phyloP scores from a whole-genome alignment of 345 rosid species.

The Rhizophora mangle region DNA sequence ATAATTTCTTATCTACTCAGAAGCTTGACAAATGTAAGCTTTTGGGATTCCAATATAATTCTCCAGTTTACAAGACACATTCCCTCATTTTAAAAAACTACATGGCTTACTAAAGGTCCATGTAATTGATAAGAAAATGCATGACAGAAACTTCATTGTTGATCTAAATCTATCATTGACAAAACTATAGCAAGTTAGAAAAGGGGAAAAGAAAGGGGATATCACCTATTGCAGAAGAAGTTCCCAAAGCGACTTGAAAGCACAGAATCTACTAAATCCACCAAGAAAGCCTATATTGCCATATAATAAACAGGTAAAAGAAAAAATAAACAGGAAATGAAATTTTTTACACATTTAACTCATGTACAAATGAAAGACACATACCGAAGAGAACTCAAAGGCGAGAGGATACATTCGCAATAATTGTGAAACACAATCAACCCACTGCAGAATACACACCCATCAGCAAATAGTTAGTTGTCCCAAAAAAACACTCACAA shows the following conservation, averaged over 20 bases:
- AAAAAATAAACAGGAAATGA: conserved; percentile 8
- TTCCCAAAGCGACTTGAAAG: conserved; percentile 95
- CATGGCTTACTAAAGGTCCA: too few relatives aligned
- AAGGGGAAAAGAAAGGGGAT: neutral
- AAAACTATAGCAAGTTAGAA: neutral
- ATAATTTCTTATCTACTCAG: too few relatives aligned
- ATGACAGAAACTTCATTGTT: neutral
- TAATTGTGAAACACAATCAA: conserved; percentile 91
- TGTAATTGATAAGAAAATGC: neutral
- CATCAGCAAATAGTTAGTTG: conserved; percentile 2
- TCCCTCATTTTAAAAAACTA: too few relatives aligned
- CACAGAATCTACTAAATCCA: conserved; percentile 81
- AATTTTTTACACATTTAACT: conserved; percentile 6
- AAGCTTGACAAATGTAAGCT: too few relatives aligned
- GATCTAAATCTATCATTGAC: neutral
- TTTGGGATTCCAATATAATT: too few relatives aligned
- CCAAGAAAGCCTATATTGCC: conserved; percentile 73
- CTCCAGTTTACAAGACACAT: too few relatives aligned
- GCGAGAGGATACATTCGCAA: conserved; percentile 95
- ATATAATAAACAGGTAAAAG: conserved; percentile 12
- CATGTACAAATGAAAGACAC: conserved; percentile 28
- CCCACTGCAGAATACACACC: conserved; percentile 68
- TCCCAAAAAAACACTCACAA: neutral
- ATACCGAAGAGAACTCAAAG: conserved; percentile 92
- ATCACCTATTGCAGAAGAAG: conserved; percentile 89